phyloP scores from a whole-genome alignment of 306 rosid species.

The Gleditsia sinensis region DNA sequence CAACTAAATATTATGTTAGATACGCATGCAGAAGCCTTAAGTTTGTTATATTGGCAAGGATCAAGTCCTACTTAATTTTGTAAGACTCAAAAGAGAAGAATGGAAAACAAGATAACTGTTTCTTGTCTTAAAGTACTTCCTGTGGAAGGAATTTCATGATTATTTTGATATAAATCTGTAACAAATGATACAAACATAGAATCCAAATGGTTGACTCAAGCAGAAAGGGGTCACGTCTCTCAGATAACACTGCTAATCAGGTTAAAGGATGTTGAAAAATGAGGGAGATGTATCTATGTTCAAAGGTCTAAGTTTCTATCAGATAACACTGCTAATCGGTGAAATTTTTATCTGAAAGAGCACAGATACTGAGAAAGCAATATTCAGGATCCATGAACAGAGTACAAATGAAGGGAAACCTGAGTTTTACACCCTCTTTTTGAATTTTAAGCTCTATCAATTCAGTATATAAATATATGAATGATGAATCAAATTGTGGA shows the following conservation, averaged over 20 bases:
- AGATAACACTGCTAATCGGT: not conserved
- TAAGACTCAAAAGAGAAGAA: too few relatives aligned
- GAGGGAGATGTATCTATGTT: not conserved
- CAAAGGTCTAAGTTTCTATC: slow-evolving; percentile 1
- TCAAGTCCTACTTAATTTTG: too few relatives aligned
- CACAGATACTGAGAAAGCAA: slow-evolving; percentile 4
- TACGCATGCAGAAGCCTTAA: too few relatives aligned
- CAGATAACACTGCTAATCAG: too few relatives aligned
- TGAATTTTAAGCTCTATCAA: not conserved
- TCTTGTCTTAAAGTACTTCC: not conserved
- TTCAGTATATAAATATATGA: not conserved
- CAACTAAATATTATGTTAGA: not conserved
- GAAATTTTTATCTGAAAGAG: slow-evolving; percentile 4
- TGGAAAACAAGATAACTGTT: not conserved
- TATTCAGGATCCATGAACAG: not conserved
- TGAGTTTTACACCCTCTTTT: not conserved
- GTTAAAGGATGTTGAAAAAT: not conserved
- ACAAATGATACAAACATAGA: slow-evolving; percentile 4
- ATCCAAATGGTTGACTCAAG: not conserved
- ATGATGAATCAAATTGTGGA: too few relatives aligned
- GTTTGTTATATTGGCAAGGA: too few relatives aligned
- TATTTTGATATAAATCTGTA: slow-evolving; percentile 18
- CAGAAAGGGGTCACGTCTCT: not conserved
- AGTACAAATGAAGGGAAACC: not conserved
- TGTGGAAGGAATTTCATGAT: not conserved